Evolutionary conservation across 1,139 yeast genomes (phyloP), one percentile per base, ranked within the genome.

Genomic region (Hemisphaericaspora lyxosophila): DNA sequence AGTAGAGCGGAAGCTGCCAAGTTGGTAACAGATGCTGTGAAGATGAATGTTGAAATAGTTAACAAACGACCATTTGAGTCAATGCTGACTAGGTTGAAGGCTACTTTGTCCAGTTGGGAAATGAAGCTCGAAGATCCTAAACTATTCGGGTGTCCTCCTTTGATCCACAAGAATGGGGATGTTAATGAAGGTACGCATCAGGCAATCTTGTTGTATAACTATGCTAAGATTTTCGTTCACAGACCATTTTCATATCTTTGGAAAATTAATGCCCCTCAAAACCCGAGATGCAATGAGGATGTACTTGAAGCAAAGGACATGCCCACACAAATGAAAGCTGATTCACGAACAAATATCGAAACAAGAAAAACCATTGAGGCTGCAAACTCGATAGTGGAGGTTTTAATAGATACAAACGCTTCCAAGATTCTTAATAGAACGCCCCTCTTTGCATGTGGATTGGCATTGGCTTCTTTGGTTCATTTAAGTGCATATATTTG

Each of bases 171-270:
- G 18, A 55, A 55, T 45, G 79, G 78, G 1, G 46, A 43, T 3
- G 71, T 73, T 6, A 74, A 74, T 45, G 78, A 74, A 40, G 80
- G 79, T 17, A 70, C 73, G 2, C 76, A 72, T 39, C 78, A 74
- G 45, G 62, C 77, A 2, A 59, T 69, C 4, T 58, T 73, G 41
- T 51, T 74, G 49, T 58, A 65, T 34, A 70, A 69, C 43, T 73
- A 73, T 50, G 77, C 79, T 3, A 70, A 67, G 43, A 72, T 74
- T 11, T 73, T 73, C 46, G 72, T 74, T 2, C 78, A 73, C 48
- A 54, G 79, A 39, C 80, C 79, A 2, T 65, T 73, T 39, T 72
- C 78, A 3, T 71, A 64, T 45, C 55, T 74, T 4, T 74, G 78
- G 78, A 66, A 73, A 47, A 64, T 73, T 2, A 73, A 70, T 43